A percentile compares a stretch with the other conserved stretches of the same genome.
Conservation (phyloP, 306 rosid genomes). For the Sesbania bispinosa region DNA sequence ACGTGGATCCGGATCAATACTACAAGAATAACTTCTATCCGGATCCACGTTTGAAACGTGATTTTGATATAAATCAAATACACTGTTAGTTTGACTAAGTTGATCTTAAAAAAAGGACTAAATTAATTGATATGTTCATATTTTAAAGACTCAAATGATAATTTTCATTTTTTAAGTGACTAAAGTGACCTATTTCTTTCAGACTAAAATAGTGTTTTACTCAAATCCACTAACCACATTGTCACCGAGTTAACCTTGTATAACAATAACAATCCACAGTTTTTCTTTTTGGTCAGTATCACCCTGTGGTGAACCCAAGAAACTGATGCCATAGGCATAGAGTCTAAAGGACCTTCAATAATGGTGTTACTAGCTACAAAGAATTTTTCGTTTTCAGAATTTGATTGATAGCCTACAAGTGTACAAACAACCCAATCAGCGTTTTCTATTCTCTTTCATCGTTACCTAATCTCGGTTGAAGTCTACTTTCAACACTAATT, state of each 20-base stretch:
- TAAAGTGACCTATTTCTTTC: too few species aligned
- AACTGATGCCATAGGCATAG: not conserved
- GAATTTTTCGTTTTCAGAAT: not conserved
- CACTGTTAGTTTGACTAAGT: too few species aligned
- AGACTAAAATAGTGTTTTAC: too few species aligned
- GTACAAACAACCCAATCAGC: not conserved
- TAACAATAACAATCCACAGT: not conserved
- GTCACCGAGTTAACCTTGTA: not conserved
- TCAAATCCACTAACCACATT: too few species aligned
- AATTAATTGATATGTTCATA: too few species aligned
- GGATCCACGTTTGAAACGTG: too few species aligned
- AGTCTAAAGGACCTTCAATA: not conserved
- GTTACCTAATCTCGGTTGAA: conserved; percentile 41
- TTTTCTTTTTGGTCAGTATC: not conserved
- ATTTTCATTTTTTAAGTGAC: conserved; percentile 20
- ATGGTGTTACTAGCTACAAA: not conserved
- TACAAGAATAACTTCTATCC: too few species aligned
- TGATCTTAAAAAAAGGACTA: too few species aligned
- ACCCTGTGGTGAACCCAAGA: not conserved
- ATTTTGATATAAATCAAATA: too few species aligned
- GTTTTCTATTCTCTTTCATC: not conserved
- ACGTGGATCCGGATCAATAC: too few species aligned
- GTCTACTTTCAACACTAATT: conserved; percentile 4
- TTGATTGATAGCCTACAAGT: not conserved
- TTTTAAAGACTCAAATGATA: too few species aligned